phyloP scores from a whole-genome alignment of 495 filamentous ascomycete genomes.

The Penicillium maclennaniae region DNA sequence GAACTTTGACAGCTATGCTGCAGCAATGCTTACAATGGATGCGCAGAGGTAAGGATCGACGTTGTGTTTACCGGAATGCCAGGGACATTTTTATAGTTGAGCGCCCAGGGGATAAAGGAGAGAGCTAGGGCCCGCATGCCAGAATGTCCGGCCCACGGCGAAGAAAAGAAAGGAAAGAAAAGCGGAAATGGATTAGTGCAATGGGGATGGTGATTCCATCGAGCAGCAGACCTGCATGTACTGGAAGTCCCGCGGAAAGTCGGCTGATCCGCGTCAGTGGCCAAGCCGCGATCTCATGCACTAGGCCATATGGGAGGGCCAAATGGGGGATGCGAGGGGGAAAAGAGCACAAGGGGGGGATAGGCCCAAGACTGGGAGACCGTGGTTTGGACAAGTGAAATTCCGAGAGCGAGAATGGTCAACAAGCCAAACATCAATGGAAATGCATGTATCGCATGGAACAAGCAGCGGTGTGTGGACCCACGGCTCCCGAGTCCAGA shows the following conservation, averaged over 20 bases:
- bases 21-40: conserved; percentile 5
- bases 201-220: conserved; percentile 10
- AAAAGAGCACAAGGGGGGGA: conserved; percentile 1
- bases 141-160: conserved; percentile 15
- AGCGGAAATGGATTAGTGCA: conserved; percentile 14
- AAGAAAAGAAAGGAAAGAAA: no score
- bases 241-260: conserved; percentile 14
- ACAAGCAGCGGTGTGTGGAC: conserved; percentile 31
- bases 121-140: conserved; percentile 24
- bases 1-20: conserved; percentile 2
- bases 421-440: conserved; percentile 5
- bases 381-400: conserved; percentile 2
- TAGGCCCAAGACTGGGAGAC: not conserved
- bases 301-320: conserved; percentile 17
- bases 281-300: conserved; percentile 11
- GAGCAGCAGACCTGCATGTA: conserved; percentile 24
- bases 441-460: conserved; percentile 14
- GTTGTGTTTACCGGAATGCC: conserved; percentile 34
- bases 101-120: conserved; percentile 8
- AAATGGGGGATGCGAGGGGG: conserved; percentile 11
- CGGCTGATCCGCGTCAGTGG: conserved; percentile 24
- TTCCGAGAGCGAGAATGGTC: conserved; percentile 9
- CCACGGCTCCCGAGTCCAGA: not conserved
- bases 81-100: conserved; percentile 32
- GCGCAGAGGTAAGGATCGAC: conserved; percentile 21